Evolutionary conservation across 148 eudicot genomes (phyloP).

Genomic region (Pharnaceum exiguum): DNA sequence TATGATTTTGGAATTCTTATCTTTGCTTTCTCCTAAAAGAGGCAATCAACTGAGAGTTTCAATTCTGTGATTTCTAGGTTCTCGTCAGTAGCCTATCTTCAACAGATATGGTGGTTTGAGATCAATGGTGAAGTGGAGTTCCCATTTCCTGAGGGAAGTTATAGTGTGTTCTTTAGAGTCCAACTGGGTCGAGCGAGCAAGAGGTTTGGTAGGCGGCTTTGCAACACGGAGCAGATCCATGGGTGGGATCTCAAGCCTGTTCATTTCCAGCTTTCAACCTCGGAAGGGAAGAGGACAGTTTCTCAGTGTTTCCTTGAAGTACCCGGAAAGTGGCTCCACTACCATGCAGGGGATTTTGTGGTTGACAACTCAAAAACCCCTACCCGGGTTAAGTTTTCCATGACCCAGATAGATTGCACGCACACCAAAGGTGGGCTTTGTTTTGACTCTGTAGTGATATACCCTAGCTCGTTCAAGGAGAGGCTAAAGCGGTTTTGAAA

Average conservation of each 20-base stretch:
- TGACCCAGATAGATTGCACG: slow-evolving; percentile 87
- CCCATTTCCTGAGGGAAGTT: slow-evolving; percentile 66
- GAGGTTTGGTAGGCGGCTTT: slow-evolving; percentile 47
- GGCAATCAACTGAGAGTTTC: not conserved
- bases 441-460: slow-evolving; percentile 62
- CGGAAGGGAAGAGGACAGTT: slow-evolving; percentile 44
- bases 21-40: too few relatives aligned
- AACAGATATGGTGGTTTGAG: slow-evolving; percentile 89
- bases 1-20: too few relatives aligned
- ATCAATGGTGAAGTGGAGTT: slow-evolving; percentile 67
- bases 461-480: slow-evolving; percentile 47
- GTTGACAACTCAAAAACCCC: slow-evolving; percentile 28
- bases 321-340: slow-evolving; percentile 60
- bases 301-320: slow-evolving; percentile 50
- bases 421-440: slow-evolving; percentile 81
- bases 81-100: slow-evolving; percentile 55
- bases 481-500: slow-evolving; percentile 57
- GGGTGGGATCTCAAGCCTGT: slow-evolving; percentile 75
- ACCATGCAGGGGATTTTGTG: slow-evolving; percentile 65
- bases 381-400: slow-evolving; percentile 50
- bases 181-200: slow-evolving; percentile 53
- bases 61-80: slow-evolving; percentile 37
- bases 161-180: slow-evolving; percentile 64
- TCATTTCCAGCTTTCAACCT: slow-evolving; percentile 57
- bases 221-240: slow-evolving; percentile 51